phyloP scores from a whole-genome alignment of 345 rosid genomes.

The Gossypium ekmanianum region DNA sequence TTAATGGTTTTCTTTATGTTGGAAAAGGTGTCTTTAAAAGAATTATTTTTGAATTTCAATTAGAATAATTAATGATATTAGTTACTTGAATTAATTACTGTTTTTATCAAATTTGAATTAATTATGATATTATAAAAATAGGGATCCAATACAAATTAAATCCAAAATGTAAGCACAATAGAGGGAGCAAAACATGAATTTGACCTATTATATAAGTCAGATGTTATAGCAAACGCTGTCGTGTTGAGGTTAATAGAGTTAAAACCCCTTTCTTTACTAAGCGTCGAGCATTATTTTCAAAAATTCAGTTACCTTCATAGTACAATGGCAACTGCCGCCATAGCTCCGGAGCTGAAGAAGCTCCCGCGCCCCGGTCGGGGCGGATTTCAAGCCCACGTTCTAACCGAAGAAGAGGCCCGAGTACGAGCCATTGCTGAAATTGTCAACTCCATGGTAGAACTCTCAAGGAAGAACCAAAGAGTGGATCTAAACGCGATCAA shows the following conservation, averaged over 20 bases:
- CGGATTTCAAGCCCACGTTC: slow-evolving; percentile 75
- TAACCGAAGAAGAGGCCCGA: slow-evolving; percentile 92
- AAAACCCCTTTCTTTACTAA: neutral
- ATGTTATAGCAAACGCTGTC: neutral
- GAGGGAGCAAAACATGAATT: neutral
- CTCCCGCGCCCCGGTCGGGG: slow-evolving; percentile 86
- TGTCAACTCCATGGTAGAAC: slow-evolving; percentile 86
- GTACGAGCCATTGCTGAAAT: slow-evolving; percentile 92
- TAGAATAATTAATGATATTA: too few species aligned
- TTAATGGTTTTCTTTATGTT: too few species aligned
- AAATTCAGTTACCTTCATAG: neutral
- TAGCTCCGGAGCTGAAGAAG: slow-evolving; percentile 48
- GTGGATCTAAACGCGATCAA: slow-evolving; percentile 87
- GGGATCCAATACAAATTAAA: neutral
- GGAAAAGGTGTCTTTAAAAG: too few species aligned
- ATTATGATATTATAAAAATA: too few species aligned
- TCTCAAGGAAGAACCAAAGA: slow-evolving; percentile 83
- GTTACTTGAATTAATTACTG: too few species aligned
- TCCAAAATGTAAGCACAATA: neutral
- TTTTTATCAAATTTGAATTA: too few species aligned
- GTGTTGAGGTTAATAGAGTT: neutral
- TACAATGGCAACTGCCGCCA: slow-evolving; percentile 60
- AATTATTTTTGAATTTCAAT: too few species aligned
- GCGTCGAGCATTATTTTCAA: neutral
- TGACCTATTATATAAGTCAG: neutral